phyloP scores from a whole-genome alignment of 2,329 filamentous ascomycete genomes.

The Aspergillus ustus region DNA sequence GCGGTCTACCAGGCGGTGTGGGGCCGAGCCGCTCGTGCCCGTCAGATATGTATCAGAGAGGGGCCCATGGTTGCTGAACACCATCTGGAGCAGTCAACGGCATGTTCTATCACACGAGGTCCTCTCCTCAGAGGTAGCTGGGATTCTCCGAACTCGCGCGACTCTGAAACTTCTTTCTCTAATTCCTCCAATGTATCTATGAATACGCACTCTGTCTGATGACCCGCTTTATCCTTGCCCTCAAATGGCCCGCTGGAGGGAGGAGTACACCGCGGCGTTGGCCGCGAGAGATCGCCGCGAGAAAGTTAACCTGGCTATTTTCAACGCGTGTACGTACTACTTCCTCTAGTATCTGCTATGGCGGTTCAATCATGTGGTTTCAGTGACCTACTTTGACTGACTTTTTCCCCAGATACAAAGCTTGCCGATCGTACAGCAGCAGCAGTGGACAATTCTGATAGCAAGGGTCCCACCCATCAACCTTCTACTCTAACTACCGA shows the following conservation, averaged over 20 bases:
- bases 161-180: not conserved
- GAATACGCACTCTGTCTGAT: conserved; percentile 12
- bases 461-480: conserved; percentile 29
- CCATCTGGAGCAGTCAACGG: not conserved
- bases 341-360: not conserved
- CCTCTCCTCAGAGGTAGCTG: not conserved
- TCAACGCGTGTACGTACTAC: conserved; percentile 73
- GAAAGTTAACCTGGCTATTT: conserved; percentile 67
- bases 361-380: not conserved
- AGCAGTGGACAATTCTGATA: conserved; percentile 44
- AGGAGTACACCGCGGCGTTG: conserved; percentile 78
- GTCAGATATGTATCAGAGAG: conserved; percentile 4
- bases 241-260: conserved; percentile 72
- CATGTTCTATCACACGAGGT: not conserved
- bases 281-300: conserved; percentile 73
- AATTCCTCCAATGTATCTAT: conserved; percentile 18
- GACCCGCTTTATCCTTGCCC: conserved; percentile 22
- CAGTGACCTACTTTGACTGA: not conserved
- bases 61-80: conserved; percentile 22
- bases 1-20: conserved; percentile 40
- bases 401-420: conserved; percentile 58
- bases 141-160: not conserved
- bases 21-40: conserved; percentile 20
- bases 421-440: conserved; percentile 69
- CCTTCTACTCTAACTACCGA: conserved; percentile 35